Percentiles rank a stretch among this genome's conserved stretches.
These are phyloP conservation scores for Artomyces pyxidatus DNA, from an alignment of 768 basidiomycete genomes.

Conservation along the genomic window DNA sequence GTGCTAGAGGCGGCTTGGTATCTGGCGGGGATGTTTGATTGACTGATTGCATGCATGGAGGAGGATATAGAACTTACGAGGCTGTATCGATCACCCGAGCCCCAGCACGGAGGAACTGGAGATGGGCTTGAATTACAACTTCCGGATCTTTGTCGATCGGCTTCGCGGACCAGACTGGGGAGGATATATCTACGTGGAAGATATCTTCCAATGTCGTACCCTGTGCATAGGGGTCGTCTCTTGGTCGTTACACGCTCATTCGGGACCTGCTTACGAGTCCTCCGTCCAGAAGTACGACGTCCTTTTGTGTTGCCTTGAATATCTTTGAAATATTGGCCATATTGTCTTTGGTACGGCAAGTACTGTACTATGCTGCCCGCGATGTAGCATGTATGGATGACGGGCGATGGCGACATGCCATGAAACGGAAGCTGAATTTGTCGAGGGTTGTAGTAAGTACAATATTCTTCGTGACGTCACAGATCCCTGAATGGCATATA, in stretches of 20 bases:
- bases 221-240: conserved; percentile 25
- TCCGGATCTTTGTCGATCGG: conserved; percentile 46
- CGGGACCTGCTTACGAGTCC: conserved; percentile 5
- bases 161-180: conserved; percentile 67
- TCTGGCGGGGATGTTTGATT: conserved; percentile 24
- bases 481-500: too few species aligned
- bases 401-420: too few species aligned
- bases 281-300: conserved; percentile 9
- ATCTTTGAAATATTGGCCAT: too few species aligned
- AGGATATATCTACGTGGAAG: conserved; percentile 39
- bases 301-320: too few species aligned
- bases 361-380: not conserved
- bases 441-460: too few species aligned
- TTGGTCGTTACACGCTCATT: not conserved
- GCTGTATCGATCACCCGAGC: conserved; percentile 58
- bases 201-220: conserved; percentile 54
- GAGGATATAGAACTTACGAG: conserved; percentile 38
- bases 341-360: too few species aligned
- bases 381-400: too few species aligned
- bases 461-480: too few species aligned
- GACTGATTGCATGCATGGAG: not conserved
- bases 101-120: conserved; percentile 56
- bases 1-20: conserved; percentile 59
- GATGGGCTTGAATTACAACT: conserved; percentile 49
- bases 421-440: too few species aligned